These are phyloP conservation scores for Ophiorrhiza pumila DNA, from an alignment of 257 asterid genomes.

Conservation along the genomic window DNA sequence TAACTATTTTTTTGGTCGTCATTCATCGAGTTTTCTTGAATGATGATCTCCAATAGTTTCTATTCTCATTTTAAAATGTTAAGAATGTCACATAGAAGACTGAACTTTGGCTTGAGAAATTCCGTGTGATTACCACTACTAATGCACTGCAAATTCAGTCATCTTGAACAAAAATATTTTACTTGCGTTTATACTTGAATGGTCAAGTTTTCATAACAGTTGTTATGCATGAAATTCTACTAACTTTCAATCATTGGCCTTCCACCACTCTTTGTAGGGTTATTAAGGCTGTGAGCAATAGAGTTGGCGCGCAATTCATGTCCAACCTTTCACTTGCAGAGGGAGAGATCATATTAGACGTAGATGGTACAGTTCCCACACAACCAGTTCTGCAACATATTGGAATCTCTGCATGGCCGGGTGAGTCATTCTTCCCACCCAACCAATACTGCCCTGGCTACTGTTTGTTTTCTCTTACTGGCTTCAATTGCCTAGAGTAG, in stretches of 20 bases:
- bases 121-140: neutral
- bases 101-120: neutral
- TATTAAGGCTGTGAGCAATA: constrained; percentile 58
- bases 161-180: neutral
- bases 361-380: constrained; percentile 80
- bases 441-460: neutral
- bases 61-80: neutral
- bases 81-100: neutral
- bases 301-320: constrained; percentile 52
- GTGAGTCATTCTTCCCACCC: constrained; percentile 45
- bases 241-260: constrained; percentile 16
- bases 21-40: neutral
- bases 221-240: neutral
- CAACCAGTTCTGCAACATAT: constrained; percentile 85
- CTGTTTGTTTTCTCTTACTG: neutral
- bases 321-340: constrained; percentile 71
- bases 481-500: constrained; percentile 6
- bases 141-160: neutral
- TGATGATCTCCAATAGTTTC: neutral
- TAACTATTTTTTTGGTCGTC: neutral
- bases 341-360: constrained; percentile 71
- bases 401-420: constrained; percentile 97
- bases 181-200: neutral
- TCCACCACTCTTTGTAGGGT: constrained; percentile 49
- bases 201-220: neutral